These are phyloP conservation scores for Termitomyces heimii DNA, from an alignment of 768 basidiomycete genomes.

Conservation along the genomic window DNA sequence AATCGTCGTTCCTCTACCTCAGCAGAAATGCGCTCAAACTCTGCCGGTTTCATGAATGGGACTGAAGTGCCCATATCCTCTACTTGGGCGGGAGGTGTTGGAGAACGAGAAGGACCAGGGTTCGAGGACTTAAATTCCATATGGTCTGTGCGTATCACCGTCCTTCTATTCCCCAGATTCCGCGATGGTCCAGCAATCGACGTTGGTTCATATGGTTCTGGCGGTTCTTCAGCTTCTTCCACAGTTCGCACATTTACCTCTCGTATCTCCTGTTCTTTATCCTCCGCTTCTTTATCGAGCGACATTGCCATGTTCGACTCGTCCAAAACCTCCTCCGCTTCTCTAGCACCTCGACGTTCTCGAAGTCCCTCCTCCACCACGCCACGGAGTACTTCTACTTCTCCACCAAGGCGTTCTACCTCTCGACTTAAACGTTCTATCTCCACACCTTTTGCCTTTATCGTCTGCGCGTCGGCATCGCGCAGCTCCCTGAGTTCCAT, in stretches of 20 bases:
- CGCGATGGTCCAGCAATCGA: slow-evolving; percentile 26
- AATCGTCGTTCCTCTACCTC: slow-evolving; percentile 39
- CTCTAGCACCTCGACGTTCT: slow-evolving; percentile 56
- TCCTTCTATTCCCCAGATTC: slow-evolving; percentile 34
- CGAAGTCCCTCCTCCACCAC: slow-evolving; percentile 85
- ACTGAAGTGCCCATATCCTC: background rate
- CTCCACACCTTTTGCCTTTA: slow-evolving; percentile 59
- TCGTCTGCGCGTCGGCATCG: slow-evolving; percentile 51
- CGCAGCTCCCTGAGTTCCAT: slow-evolving; percentile 57
- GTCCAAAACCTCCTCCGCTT: slow-evolving; percentile 24
- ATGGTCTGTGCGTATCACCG: slow-evolving; percentile 49
- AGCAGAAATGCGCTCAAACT: slow-evolving; percentile 54
- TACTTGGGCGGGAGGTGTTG: slow-evolving; percentile 1
- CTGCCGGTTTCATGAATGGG: slow-evolving; percentile 50
- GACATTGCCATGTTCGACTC: slow-evolving; percentile 30
- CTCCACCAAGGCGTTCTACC: slow-evolving; percentile 75
- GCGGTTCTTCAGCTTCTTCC: slow-evolving; percentile 23
- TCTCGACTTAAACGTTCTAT: slow-evolving; percentile 65
- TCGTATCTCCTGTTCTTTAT: slow-evolving; percentile 6
- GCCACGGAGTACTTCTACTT: slow-evolving; percentile 81
- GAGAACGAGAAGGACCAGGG: slow-evolving; percentile 14
- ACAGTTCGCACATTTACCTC: slow-evolving; percentile 19
- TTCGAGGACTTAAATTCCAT: slow-evolving; percentile 43
- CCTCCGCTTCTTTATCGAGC: slow-evolving; percentile 21
- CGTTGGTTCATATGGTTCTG: slow-evolving; percentile 30